Conservation (phyloP, 306 rosid species). For the Pterocarpus macrocarpus region DNA sequence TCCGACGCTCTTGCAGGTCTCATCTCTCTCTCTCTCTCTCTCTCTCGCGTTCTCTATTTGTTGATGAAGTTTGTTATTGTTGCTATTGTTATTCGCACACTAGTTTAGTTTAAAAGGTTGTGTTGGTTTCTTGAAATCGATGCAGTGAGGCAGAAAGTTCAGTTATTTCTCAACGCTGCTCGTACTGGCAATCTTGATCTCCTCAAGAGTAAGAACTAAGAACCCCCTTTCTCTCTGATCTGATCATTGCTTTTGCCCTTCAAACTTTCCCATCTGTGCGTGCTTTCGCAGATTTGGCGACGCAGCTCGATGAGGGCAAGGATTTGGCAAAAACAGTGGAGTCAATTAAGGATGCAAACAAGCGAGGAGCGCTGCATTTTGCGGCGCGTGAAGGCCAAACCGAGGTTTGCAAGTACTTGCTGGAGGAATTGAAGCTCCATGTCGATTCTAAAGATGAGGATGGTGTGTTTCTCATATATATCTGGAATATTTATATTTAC, state of each 20-base stretch:
- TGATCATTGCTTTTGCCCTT: not conserved
- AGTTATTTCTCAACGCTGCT: slow-evolving; percentile 84
- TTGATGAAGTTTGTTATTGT: not conserved
- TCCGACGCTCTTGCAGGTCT: slow-evolving; percentile 90
- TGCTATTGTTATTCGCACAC: not conserved
- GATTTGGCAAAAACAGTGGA: slow-evolving; percentile 74
- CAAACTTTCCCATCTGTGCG: not conserved
- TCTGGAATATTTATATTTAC: not conserved
- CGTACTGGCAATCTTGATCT: slow-evolving; percentile 82
- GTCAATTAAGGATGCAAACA: slow-evolving; percentile 88
- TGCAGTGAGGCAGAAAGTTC: slow-evolving; percentile 89
- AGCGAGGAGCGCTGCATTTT: slow-evolving; percentile 93
- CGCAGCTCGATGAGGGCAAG: slow-evolving; percentile 77
- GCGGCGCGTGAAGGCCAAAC: slow-evolving; percentile 91
- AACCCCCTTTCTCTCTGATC: not conserved
- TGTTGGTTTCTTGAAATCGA: not conserved
- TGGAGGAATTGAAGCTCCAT: slow-evolving; percentile 79
- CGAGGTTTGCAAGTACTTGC: slow-evolving; percentile 75
- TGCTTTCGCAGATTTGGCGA: slow-evolving; percentile 63
- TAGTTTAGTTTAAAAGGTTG: not conserved
- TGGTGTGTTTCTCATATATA: slow-evolving; percentile 49
- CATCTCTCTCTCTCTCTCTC: not conserved
- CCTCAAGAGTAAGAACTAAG: slow-evolving; percentile 63
- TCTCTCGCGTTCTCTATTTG: not conserved
- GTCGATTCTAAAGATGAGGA: slow-evolving; percentile 91